Conservation (phyloP, 2,329 filamentous ascomycete species). For the Didymella glomerata region DNA sequence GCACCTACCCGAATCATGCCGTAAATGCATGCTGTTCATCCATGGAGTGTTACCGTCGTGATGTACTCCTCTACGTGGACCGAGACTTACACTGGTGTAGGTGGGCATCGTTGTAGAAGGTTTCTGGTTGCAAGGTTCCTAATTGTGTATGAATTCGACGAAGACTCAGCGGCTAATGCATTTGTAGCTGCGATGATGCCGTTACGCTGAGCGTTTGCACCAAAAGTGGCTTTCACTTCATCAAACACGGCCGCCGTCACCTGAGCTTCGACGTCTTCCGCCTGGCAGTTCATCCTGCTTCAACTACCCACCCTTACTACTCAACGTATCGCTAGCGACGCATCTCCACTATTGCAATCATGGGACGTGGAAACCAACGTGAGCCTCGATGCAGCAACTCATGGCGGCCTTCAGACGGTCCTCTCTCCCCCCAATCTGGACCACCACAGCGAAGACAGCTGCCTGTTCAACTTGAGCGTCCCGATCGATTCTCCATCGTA, state of each 20-base stretch:
- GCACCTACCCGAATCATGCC: neutral
- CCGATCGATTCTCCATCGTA: no score
- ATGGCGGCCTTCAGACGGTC: constrained; percentile 17
- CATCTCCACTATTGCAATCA: neutral
- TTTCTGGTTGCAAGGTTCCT: neutral
- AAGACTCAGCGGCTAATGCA: neutral
- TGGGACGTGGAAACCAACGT: neutral
- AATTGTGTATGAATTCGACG: neutral
- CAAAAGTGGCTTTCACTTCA: constrained; percentile 11
- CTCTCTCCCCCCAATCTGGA: neutral
- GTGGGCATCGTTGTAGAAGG: neutral
- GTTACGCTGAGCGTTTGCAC: neutral
- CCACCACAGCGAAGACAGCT: neutral
- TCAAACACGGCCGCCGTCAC: constrained; percentile 3
- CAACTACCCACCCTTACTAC: neutral
- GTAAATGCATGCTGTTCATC: neutral
- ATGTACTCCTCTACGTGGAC: no score
- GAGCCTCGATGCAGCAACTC: constrained; percentile 8
- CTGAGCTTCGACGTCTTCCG: neutral
- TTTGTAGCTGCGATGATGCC: neutral
- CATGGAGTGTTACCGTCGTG: neutral
- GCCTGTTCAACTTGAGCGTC: neutral
- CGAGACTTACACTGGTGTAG: neutral
- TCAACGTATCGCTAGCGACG: neutral
- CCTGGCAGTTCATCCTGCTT: no score